Evolutionary conservation across 768 basidiomycete species (phyloP).

Genomic region (Pleurotus giganteus): DNA sequence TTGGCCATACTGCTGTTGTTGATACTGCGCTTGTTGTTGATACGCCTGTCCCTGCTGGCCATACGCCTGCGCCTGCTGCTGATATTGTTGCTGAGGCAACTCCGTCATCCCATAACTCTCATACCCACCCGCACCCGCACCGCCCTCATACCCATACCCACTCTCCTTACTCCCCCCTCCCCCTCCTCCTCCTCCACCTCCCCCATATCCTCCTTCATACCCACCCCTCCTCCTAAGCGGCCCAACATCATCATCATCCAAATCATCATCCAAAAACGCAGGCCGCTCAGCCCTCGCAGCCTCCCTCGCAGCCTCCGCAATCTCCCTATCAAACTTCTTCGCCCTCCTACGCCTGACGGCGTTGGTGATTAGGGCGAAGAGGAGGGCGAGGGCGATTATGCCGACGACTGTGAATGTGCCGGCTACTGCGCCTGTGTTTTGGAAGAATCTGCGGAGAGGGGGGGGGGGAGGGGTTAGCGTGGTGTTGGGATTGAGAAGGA

Average conservation of each 20-base stretch:
- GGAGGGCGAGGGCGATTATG: conserved; percentile 49
- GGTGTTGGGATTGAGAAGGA: too few relatives aligned
- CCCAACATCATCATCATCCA: conserved; percentile 28
- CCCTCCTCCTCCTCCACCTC: conserved; percentile 21
- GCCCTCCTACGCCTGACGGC: conserved; percentile 63
- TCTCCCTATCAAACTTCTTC: conserved; percentile 66
- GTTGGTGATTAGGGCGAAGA: conserved; percentile 48
- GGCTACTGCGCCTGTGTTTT: conserved; percentile 70
- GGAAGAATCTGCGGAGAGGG: conserved; percentile 52
- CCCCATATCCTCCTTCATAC: conserved; percentile 16
- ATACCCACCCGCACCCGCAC: conserved; percentile 32
- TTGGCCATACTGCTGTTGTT: too few relatives aligned
- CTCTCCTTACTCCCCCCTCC: conserved; percentile 28
- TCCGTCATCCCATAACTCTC: conserved; percentile 56
- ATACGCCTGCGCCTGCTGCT: conserved; percentile 19
- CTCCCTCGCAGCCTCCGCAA: conserved; percentile 67
- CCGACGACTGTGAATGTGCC: conserved; percentile 73
- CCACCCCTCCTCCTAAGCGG: neutral
- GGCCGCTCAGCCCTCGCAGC: conserved; percentile 54
- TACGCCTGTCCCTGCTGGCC: too few relatives aligned
- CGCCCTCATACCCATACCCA: conserved; percentile 57
- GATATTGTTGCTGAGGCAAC: conserved; percentile 21
- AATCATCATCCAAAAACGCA: conserved; percentile 55
- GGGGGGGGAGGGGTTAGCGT: neutral
- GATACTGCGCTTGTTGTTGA: too few relatives aligned